These are phyloP conservation scores for Teunomyces kruisii DNA, from an alignment of 805 yeast genomes.

Conservation along the genomic window DNA sequence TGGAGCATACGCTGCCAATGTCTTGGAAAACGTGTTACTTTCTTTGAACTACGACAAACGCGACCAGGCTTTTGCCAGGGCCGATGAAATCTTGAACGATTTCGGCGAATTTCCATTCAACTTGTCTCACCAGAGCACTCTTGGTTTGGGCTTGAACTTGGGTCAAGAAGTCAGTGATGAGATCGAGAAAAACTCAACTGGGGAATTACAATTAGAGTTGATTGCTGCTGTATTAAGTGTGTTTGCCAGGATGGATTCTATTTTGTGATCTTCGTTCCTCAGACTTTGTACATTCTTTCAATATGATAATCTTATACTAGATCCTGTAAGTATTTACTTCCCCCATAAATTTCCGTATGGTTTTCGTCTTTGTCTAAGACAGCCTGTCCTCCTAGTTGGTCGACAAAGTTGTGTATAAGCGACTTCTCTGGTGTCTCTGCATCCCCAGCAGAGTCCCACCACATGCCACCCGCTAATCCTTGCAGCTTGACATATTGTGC, in stretches of 20 bases:
- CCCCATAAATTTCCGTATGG: constrained; percentile 12
- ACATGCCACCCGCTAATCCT: constrained; percentile 80
- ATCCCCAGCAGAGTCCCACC: constrained; percentile 95
- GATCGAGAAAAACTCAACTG: constrained; percentile 46
- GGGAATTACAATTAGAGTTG: constrained; percentile 77
- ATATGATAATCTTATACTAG: constrained; percentile 22
- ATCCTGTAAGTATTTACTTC: constrained; percentile 16
- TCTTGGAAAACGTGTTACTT: constrained; percentile 82
- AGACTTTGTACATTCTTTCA: neutral
- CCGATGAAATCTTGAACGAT: constrained; percentile 85
- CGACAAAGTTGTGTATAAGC: constrained; percentile 46
- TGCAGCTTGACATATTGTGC: constrained; percentile 53
- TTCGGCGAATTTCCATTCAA: constrained; percentile 84
- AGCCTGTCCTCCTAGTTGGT: constrained; percentile 28
- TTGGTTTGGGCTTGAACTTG: constrained; percentile 73
- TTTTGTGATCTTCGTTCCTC: constrained; percentile 45
- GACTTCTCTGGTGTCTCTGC: constrained; percentile 32
- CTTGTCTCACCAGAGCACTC: constrained; percentile 51
- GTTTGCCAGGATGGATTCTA: constrained; percentile 88
- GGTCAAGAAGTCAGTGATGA: constrained; percentile 54
- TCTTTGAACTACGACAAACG: constrained; percentile 81
- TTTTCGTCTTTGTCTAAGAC: constrained; percentile 16
- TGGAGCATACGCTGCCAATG: constrained; percentile 94
- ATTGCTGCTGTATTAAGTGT: constrained; percentile 91
- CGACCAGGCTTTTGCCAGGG: constrained; percentile 88